Conservation (phyloP, 139 green algal species). For the Haematococcus sp. region DNA sequence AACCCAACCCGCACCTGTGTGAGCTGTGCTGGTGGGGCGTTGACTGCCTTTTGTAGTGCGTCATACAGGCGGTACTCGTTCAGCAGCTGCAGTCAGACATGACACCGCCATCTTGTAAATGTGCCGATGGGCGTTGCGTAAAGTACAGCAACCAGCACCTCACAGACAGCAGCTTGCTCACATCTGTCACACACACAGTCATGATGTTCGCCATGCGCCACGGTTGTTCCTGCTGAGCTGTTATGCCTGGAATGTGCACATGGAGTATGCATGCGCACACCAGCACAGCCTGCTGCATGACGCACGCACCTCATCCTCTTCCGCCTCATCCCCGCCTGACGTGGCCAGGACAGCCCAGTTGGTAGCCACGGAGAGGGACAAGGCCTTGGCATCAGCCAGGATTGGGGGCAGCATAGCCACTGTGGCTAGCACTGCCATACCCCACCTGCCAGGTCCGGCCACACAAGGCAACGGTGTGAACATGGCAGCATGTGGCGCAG, state of each 20-base stretch:
- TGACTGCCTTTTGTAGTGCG: conserved; percentile 1
- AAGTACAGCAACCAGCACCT: too few relatives aligned
- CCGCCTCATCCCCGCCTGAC: not conserved
- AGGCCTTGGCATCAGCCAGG: conserved; percentile 14
- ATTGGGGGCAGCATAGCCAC: not conserved
- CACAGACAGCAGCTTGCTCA: too few relatives aligned
- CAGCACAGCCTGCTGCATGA: too few relatives aligned
- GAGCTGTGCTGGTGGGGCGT: conserved; percentile 7
- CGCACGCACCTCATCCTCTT: conserved; percentile 3
- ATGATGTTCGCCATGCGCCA: too few relatives aligned
- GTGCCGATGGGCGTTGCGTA: too few relatives aligned
- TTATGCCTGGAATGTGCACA: too few relatives aligned
- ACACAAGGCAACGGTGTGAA: conserved; percentile 19
- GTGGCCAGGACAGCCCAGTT: conserved; percentile 18
- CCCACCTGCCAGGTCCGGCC: conserved; percentile 11
- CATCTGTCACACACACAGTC: too few relatives aligned
- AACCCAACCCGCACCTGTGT: conserved; percentile 1
- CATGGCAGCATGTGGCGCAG: too few relatives aligned
- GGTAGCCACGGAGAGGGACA: conserved; percentile 18
- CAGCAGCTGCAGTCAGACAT: conserved; percentile 20
- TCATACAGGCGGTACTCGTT: conserved; percentile 21
- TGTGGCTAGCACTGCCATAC: not conserved
- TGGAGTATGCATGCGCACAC: too few relatives aligned
- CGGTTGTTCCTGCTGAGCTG: too few relatives aligned
- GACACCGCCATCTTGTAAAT: too few relatives aligned